Conservation (phyloP, 2,329 filamentous ascomycete species). For the Alternaria longipes region DNA sequence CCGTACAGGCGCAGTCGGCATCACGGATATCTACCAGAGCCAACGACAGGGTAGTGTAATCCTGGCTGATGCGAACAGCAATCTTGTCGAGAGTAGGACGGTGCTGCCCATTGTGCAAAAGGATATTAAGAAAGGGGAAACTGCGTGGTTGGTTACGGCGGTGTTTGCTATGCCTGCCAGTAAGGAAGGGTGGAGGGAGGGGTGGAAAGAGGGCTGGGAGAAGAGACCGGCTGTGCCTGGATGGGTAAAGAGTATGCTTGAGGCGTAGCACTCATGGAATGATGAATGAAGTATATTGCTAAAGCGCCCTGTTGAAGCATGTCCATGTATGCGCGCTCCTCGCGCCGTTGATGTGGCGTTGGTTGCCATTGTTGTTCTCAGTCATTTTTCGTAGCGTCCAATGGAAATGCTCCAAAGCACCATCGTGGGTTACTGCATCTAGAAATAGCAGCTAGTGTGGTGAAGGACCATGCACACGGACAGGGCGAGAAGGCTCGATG, state of each 20-base stretch:
- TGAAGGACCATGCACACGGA: not conserved
- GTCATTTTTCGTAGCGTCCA: not conserved
- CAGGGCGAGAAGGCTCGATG: too few species aligned
- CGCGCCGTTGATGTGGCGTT: not conserved
- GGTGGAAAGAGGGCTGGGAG: conserved; percentile 64
- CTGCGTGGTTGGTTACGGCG: conserved; percentile 73
- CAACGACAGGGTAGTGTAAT: conserved; percentile 70
- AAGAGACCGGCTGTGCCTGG: conserved; percentile 65
- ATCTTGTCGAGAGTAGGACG: conserved; percentile 76
- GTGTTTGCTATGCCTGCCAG: conserved; percentile 74
- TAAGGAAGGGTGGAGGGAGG: conserved; percentile 58
- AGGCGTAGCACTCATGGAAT: conserved; percentile 29
- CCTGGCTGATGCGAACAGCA: conserved; percentile 81
- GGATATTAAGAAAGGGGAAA: conserved; percentile 66
- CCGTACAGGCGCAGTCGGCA: conserved; percentile 61
- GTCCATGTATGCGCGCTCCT: too few species aligned
- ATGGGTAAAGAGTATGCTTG: conserved; percentile 68
- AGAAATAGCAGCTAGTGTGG: conserved; percentile 2
- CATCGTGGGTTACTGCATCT: not conserved
- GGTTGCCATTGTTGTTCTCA: not conserved
- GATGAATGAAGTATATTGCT: not conserved
- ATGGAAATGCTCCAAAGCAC: not conserved
- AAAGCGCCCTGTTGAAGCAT: not conserved
- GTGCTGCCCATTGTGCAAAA: conserved; percentile 74
- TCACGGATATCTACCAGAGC: conserved; percentile 55